phyloP scores from a whole-genome alignment of 345 rosid species.

The Alliaria petiolata region DNA sequence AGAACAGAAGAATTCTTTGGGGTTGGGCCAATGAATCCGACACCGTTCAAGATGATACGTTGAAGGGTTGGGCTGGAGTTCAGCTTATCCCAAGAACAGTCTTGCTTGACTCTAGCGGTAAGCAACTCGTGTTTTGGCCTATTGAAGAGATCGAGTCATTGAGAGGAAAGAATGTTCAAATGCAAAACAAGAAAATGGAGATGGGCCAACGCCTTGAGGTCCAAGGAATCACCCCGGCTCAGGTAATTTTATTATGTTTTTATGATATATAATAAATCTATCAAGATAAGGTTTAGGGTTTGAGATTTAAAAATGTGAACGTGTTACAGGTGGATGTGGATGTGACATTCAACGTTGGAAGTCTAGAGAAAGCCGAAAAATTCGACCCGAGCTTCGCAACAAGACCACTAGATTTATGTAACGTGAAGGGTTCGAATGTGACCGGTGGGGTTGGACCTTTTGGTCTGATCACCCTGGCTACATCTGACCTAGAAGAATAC shows the following conservation, averaged over 20 bases:
- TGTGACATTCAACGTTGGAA: slow-evolving; percentile 51
- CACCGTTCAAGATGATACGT: slow-evolving; percentile 23
- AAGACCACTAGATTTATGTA: slow-evolving; percentile 55
- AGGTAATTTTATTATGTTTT: slow-evolving; percentile 34
- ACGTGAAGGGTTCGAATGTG: slow-evolving; percentile 37
- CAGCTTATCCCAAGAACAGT: slow-evolving; percentile 81
- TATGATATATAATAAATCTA: slow-evolving; percentile 15
- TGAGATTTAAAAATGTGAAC: neutral
- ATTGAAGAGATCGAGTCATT: slow-evolving; percentile 57
- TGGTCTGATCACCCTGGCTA: slow-evolving; percentile 71
- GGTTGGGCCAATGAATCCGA: slow-evolving; percentile 89
- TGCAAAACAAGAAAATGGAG: slow-evolving; percentile 34
- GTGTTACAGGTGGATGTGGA: slow-evolving; percentile 61
- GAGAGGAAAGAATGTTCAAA: slow-evolving; percentile 37
- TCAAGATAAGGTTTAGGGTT: neutral
- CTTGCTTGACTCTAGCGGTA: slow-evolving; percentile 56
- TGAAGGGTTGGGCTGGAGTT: slow-evolving; percentile 82
- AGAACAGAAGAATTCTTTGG: slow-evolving; percentile 65
- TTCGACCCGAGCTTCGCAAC: slow-evolving; percentile 47
- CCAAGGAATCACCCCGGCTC: slow-evolving; percentile 64
- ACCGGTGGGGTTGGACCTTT: slow-evolving; percentile 79
- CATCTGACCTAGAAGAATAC: slow-evolving; percentile 51
- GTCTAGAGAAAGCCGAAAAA: slow-evolving; percentile 55
- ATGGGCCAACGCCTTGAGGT: slow-evolving; percentile 49
- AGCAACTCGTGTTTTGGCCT: slow-evolving; percentile 76